A percentile compares a stretch with the other conserved stretches of the same genome.
phyloP scores from a whole-genome alignment of 1,284 basidiomycete species.

The Tilletia horrida region DNA sequence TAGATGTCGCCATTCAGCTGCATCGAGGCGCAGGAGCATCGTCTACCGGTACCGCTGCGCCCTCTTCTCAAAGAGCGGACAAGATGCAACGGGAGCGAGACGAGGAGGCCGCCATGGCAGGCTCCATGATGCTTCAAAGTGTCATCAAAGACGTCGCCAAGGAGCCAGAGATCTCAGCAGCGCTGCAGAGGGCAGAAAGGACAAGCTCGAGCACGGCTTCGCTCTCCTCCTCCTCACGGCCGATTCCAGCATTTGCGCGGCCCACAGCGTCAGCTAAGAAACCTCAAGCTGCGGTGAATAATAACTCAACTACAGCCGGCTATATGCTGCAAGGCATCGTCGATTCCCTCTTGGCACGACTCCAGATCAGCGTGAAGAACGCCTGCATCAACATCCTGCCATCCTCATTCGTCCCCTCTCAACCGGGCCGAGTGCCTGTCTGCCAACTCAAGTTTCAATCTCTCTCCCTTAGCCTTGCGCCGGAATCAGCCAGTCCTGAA shows the following conservation, averaged over 20 bases:
- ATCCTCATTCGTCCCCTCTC: background rate
- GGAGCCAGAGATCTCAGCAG: constrained; percentile 15
- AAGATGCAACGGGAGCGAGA: constrained; percentile 27
- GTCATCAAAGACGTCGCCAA: constrained; percentile 12
- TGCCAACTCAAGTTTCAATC: constrained; percentile 32
- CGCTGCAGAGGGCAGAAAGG: constrained; percentile 7
- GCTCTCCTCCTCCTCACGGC: background rate
- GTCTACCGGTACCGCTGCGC: constrained; percentile 30
- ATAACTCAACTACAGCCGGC: constrained; percentile 16
- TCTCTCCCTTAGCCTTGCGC: background rate
- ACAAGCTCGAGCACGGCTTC: constrained; percentile 15
- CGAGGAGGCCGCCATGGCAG: constrained; percentile 37
- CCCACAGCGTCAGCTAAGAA: constrained; percentile 6
- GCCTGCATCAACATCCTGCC: constrained; percentile 22
- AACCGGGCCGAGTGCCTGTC: background rate
- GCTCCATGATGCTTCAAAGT: constrained; percentile 28
- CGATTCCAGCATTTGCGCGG: background rate
- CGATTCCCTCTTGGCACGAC: constrained; percentile 35
- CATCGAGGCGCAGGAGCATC: constrained; percentile 19
- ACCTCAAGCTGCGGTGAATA: background rate
- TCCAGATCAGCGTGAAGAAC: constrained; percentile 31
- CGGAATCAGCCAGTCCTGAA: background rate
- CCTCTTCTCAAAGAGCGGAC: constrained; percentile 22
- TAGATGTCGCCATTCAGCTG: constrained; percentile 22
- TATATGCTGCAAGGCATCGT: constrained; percentile 35